These are phyloP conservation scores for Leccinum aurantiacum DNA, from an alignment of 768 basidiomycete species.

Conservation along the genomic window DNA sequence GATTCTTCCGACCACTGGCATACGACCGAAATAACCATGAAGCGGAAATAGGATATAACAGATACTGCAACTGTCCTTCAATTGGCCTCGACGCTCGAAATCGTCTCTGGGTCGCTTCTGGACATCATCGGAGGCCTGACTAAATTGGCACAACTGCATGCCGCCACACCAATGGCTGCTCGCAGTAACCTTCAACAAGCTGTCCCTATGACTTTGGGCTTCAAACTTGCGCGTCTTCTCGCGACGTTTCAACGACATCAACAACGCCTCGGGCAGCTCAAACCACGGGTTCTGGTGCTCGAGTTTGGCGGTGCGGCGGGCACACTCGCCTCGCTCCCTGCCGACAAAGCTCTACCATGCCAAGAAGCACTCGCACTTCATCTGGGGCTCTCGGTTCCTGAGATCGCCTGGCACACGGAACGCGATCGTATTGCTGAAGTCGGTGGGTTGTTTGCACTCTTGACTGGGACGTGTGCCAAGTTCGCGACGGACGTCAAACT, in stretches of 20 bases:
- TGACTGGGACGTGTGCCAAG: conserved; percentile 47
- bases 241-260: conserved; percentile 44
- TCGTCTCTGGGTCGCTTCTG: conserved; percentile 32
- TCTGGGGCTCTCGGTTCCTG: conserved; percentile 22
- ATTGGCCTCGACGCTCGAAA: conserved; percentile 38
- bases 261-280: conserved; percentile 37
- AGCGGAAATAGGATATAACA: conserved; percentile 43
- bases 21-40: neutral
- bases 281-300: conserved; percentile 39
- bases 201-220: conserved; percentile 48
- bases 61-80: conserved; percentile 47
- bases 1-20: neutral
- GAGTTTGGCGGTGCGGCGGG: conserved; percentile 49
- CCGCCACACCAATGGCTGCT: conserved; percentile 43
- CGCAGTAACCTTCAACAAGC: conserved; percentile 50
- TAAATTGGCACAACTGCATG: conserved; percentile 32
- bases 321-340: conserved; percentile 44
- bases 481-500: conserved; percentile 46
- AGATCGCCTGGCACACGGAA: conserved; percentile 42
- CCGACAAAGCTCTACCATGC: conserved; percentile 32
- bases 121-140: conserved; percentile 32
- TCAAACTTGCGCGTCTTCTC: conserved; percentile 46
- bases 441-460: conserved; percentile 43
- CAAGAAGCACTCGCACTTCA: conserved; percentile 23
- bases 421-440: conserved; percentile 44